These are phyloP conservation scores for Colletotrichum agaves DNA, from an alignment of 2,329 filamentous ascomycete genomes.

Conservation along the genomic window DNA sequence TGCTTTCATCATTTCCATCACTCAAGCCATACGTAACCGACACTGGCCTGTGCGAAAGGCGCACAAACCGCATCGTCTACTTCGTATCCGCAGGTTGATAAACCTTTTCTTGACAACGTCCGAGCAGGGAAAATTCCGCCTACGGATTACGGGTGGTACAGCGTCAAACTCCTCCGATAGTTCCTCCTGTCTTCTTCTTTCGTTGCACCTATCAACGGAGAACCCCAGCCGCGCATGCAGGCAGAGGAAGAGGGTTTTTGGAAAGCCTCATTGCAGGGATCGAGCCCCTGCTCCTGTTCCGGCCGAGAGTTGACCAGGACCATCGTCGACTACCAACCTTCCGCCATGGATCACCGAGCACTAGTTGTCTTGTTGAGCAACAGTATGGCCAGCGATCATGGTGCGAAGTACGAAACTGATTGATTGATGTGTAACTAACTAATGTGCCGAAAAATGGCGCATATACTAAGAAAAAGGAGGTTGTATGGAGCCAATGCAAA, in stretches of 20 bases:
- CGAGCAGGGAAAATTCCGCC: not conserved
- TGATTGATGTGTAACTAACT: too few relatives aligned
- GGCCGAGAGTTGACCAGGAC: conserved; percentile 16
- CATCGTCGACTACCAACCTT: conserved; percentile 2
- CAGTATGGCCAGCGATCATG: too few relatives aligned
- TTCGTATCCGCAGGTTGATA: not conserved
- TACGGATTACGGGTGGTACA: not conserved
- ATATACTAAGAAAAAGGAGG: too few relatives aligned
- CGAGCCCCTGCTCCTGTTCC: conserved; percentile 18
- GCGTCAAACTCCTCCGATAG: not conserved
- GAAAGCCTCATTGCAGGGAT: conserved; percentile 6
- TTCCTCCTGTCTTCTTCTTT: conserved; percentile 1
- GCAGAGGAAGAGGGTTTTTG: not conserved
- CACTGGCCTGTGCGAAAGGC: too few relatives aligned
- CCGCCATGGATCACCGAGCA: not conserved
- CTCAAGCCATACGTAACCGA: not conserved
- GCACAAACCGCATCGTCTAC: not conserved
- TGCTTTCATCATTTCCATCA: not conserved
- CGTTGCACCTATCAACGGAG: not conserved
- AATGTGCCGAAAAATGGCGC: too few relatives aligned
- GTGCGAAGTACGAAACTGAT: too few relatives aligned
- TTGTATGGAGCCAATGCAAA: too few relatives aligned
- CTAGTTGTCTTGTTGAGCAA: too few relatives aligned
- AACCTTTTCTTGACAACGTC: not conserved
- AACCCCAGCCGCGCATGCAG: not conserved